Conservation (phyloP, 257 asterid species). For the Nicotiana noctiflora region DNA sequence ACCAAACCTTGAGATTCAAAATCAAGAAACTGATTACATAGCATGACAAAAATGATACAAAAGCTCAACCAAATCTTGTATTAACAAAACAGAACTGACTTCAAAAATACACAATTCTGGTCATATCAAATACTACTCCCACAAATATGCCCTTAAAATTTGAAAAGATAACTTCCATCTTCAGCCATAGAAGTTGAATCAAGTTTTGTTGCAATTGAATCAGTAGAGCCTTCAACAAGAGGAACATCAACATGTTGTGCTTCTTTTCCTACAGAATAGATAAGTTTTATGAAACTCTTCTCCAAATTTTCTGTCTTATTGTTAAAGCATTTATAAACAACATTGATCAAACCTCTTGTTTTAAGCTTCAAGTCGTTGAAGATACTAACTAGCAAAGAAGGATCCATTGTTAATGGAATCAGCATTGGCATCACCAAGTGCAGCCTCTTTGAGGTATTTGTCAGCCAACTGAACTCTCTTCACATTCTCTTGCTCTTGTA, state of each 20-base stretch:
- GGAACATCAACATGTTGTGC: not conserved
- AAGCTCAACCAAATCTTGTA: not conserved
- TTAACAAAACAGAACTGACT: not conserved
- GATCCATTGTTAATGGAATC: slow-evolving; percentile 25
- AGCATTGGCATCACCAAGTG: slow-evolving; percentile 36
- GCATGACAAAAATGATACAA: not conserved
- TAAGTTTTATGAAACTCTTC: not conserved
- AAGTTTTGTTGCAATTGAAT: slow-evolving; percentile 15
- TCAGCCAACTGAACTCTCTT: slow-evolving; percentile 40
- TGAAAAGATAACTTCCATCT: not conserved
- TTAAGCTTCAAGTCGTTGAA: not conserved
- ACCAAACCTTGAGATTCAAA: not conserved
- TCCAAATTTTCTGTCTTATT: not conserved
- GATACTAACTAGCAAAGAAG: slow-evolving; percentile 20
- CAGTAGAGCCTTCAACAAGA: not conserved
- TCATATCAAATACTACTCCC: not conserved
- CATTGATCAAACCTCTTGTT: not conserved
- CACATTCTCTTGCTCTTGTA: slow-evolving; percentile 29
- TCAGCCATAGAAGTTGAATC: slow-evolving; percentile 15
- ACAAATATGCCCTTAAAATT: not conserved
- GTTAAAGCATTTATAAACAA: not conserved
- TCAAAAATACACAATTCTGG: not conserved
- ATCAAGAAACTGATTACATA: not conserved
- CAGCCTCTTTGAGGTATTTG: slow-evolving; percentile 33
- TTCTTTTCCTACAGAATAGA: not conserved